Conservation (phyloP, 2,329 filamentous ascomycete species). For the Clarireedia sp. region DNA sequence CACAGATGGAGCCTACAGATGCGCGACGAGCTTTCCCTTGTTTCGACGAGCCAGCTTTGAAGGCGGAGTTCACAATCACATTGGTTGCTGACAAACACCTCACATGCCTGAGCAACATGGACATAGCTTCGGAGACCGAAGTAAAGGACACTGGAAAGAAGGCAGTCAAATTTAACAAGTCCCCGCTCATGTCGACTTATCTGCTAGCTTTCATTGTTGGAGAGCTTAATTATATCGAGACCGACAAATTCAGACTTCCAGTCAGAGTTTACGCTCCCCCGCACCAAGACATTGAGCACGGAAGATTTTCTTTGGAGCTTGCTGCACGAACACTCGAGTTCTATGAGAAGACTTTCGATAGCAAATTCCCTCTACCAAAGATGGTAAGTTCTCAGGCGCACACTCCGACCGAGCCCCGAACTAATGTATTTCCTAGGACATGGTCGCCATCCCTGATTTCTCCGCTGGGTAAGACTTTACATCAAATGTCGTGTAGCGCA, state of each 20-base stretch:
- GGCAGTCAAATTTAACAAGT: conserved; percentile 85
- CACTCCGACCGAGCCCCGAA: not conserved
- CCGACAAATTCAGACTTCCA: conserved; percentile 81
- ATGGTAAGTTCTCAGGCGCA: conserved; percentile 41
- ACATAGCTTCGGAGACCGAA: conserved; percentile 72
- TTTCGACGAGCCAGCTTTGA: conserved; percentile 91
- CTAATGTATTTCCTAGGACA: conserved; percentile 42
- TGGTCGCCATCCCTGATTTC: conserved; percentile 94
- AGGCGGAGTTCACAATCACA: conserved; percentile 87
- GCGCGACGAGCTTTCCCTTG: conserved; percentile 88
- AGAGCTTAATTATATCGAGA: conserved; percentile 90
- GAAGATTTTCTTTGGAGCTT: conserved; percentile 81
- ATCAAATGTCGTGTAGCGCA: not conserved
- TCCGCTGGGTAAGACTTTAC: conserved; percentile 53
- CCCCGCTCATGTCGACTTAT: conserved; percentile 93
- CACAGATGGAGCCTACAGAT: conserved; percentile 96
- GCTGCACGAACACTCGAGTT: conserved; percentile 85
- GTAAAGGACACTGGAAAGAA: conserved; percentile 61
- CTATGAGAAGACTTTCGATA: conserved; percentile 92
- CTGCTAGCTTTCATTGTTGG: conserved; percentile 89
- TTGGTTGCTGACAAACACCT: conserved; percentile 83
- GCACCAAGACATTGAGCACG: conserved; percentile 83
- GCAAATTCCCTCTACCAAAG: conserved; percentile 79
- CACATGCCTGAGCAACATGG: conserved; percentile 96
- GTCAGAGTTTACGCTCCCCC: conserved; percentile 91